Evolutionary conservation across 2,329 filamentous ascomycete genomes (phyloP).

Genomic region (Alternaria panax): DNA sequence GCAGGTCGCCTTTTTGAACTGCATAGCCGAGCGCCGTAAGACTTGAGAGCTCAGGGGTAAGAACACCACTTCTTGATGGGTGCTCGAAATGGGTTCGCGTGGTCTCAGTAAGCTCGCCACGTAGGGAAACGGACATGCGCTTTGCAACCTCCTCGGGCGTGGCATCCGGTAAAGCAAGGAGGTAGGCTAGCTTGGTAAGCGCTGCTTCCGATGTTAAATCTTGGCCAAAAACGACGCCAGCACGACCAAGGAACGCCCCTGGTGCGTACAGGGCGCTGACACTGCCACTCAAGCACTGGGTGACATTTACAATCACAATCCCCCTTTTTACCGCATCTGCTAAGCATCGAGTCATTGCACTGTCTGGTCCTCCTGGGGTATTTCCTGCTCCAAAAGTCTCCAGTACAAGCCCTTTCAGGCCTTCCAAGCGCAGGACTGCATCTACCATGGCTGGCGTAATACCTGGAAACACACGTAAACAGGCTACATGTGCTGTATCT

Average conservation of each 20-base stretch:
- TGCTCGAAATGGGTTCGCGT: constrained; percentile 78
- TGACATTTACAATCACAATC: constrained; percentile 88
- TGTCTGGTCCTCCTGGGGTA: constrained; percentile 81
- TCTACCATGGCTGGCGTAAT: constrained; percentile 95
- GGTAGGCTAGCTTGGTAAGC: constrained; percentile 87
- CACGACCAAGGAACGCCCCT: constrained; percentile 73
- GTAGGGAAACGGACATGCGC: constrained; percentile 76
- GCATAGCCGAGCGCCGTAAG: constrained; percentile 82
- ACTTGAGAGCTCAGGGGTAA: constrained; percentile 66
- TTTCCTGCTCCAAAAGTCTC: constrained; percentile 96
- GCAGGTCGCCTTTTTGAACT: constrained; percentile 74
- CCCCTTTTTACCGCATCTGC: constrained; percentile 78
- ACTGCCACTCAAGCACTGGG: constrained; percentile 73
- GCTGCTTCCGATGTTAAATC: constrained; percentile 91
- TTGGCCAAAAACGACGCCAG: constrained; percentile 87
- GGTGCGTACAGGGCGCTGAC: constrained; percentile 53
- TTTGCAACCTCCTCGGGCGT: constrained; percentile 70
- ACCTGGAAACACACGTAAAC: constrained; percentile 87
- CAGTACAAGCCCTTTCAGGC: constrained; percentile 80
- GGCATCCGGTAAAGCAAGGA: constrained; percentile 74
- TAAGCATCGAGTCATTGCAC: constrained; percentile 79
- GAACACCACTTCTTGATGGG: constrained; percentile 64
- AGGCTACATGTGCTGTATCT: constrained; percentile 88
- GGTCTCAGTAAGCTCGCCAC: constrained; percentile 85
- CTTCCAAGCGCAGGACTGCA: constrained; percentile 78